A percentile compares a stretch with the other conserved stretches of the same genome.
Conservation (phyloP, 106 monocot species). For the Cymbidium sinense region DNA sequence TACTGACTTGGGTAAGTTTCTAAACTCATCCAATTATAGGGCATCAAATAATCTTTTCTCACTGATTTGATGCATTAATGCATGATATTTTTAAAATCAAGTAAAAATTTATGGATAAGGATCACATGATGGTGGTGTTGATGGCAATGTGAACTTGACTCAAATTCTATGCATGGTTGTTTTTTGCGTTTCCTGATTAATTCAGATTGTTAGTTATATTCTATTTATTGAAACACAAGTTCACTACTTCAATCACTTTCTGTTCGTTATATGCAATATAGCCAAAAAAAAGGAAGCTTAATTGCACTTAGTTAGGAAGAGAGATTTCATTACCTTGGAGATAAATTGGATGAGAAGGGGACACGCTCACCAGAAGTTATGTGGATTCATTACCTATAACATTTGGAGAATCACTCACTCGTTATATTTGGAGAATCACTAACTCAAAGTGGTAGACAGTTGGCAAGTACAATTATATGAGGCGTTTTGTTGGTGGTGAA, state of each 20-base stretch:
- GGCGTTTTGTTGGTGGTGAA: too few relatives aligned
- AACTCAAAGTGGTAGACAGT: too few relatives aligned
- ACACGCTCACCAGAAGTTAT: too few relatives aligned
- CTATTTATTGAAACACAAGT: background rate
- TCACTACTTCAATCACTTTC: background rate
- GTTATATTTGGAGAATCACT: too few relatives aligned
- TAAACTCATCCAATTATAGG: background rate
- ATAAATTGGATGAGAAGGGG: too few relatives aligned
- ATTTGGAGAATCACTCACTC: too few relatives aligned
- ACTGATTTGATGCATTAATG: background rate
- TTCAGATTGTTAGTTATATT: background rate
- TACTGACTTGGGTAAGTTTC: constrained; percentile 47
- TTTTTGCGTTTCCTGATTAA: background rate
- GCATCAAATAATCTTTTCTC: background rate
- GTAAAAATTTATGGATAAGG: background rate
- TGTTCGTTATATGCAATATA: background rate
- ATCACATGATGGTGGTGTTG: background rate
- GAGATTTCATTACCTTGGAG: background rate
- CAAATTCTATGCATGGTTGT: background rate
- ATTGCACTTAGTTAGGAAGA: background rate
- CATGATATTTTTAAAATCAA: constrained; percentile 1
- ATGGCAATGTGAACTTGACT: background rate
- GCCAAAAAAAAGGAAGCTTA: background rate
- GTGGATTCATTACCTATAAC: too few relatives aligned
- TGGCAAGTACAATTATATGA: too few relatives aligned